Conservation (phyloP, 176 grass and related monocot species). For the Metroxylon sagu region DNA sequence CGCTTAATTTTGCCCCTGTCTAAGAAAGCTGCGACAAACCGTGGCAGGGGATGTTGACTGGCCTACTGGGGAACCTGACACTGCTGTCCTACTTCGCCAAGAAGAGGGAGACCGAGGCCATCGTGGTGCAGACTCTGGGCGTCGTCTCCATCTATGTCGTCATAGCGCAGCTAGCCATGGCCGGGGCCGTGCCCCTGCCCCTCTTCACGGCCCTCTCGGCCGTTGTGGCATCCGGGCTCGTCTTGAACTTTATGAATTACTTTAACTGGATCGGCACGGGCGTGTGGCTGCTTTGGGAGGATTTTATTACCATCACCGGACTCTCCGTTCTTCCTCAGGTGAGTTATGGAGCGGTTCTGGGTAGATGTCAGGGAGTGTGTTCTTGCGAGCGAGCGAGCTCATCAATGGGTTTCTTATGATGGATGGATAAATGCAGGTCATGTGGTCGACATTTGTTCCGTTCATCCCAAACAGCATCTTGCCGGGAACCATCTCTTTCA, state of each 20-base stretch:
- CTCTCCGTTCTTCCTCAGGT: constrained; percentile 89
- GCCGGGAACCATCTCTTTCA: constrained; percentile 58
- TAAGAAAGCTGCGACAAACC: neutral
- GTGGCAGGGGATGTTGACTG: constrained; percentile 89
- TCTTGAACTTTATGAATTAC: constrained; percentile 88
- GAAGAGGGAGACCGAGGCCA: constrained; percentile 88
- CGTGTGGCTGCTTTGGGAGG: constrained; percentile 78
- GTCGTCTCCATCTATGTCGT: constrained; percentile 74
- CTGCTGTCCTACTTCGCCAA: constrained; percentile 90
- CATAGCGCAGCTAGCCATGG: constrained; percentile 73
- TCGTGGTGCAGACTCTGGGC: constrained; percentile 73
- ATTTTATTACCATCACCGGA: constrained; percentile 75
- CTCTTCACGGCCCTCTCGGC: constrained; percentile 45
- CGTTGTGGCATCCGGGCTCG: constrained; percentile 55
- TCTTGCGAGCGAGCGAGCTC: no score
- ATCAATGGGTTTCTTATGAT: constrained; percentile 7
- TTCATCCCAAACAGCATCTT: constrained; percentile 77
- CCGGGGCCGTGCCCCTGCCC: constrained; percentile 66
- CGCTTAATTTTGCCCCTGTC: no score
- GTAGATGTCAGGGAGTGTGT: neutral
- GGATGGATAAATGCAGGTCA: constrained; percentile 42
- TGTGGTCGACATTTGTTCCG: constrained; percentile 99
- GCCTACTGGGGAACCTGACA: constrained; percentile 82
- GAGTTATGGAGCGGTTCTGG: neutral
- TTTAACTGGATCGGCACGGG: constrained; percentile 40